phyloP scores from a whole-genome alignment of 805 yeast genomes.

The Spathaspora girioi region DNA sequence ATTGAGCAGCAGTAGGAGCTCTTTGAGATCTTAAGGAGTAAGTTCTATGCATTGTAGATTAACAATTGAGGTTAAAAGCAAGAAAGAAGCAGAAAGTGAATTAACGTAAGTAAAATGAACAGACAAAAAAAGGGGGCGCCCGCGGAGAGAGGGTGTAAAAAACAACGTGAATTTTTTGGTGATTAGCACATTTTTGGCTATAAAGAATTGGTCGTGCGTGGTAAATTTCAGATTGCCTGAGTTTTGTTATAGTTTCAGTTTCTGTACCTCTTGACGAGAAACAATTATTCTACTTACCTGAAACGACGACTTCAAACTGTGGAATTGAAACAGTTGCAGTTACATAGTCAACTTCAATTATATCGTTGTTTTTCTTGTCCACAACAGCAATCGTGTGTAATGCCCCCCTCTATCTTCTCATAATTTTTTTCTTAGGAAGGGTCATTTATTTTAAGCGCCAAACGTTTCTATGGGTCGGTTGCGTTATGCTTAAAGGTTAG shows the following conservation, averaged over 20 bases:
- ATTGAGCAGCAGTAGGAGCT: slow-evolving; percentile 80
- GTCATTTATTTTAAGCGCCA: neutral
- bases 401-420: no score
- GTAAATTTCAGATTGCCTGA: neutral
- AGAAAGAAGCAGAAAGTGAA: neutral
- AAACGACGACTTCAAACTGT: neutral
- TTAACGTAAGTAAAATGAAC: neutral
- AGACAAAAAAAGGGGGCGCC: slow-evolving; percentile 1
- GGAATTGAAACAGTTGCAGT: neutral
- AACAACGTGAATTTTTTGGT: neutral
- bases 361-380: neutral
- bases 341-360: neutral
- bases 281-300: neutral
- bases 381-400: neutral
- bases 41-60: slow-evolving; percentile 70
- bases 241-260: neutral
- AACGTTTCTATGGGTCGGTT: neutral
- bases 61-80: neutral
- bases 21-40: slow-evolving; percentile 74
- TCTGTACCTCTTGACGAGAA: neutral
- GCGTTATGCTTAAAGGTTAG: no score
- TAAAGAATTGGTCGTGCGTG: neutral
- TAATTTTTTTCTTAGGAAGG: neutral
- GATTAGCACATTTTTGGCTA: neutral
- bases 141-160: neutral